Conservation (phyloP, 805 yeast genomes). For the Scheffersomyces coipomensis region DNA sequence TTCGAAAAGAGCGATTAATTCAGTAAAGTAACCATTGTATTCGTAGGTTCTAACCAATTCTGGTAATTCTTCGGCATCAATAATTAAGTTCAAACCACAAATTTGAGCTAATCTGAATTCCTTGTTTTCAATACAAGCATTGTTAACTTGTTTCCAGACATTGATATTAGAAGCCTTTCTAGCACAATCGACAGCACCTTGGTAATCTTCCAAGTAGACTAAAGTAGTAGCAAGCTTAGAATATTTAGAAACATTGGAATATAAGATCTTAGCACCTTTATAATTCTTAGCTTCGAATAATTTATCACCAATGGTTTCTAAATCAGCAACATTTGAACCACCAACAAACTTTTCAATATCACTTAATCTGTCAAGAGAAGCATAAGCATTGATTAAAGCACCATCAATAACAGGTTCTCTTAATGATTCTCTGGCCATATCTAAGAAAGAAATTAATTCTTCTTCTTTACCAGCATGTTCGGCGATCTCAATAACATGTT, state of each 20-base stretch:
- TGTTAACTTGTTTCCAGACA: constrained; percentile 97
- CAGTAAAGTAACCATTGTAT: constrained; percentile 85
- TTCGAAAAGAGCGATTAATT: constrained; percentile 88
- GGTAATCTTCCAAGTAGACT: constrained; percentile 88
- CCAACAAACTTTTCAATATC: constrained; percentile 85
- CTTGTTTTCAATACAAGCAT: constrained; percentile 91
- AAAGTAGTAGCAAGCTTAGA: constrained; percentile 95
- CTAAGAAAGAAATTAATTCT: constrained; percentile 80
- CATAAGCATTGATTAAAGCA: constrained; percentile 83
- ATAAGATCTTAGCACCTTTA: constrained; percentile 89
- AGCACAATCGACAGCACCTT: constrained; percentile 97
- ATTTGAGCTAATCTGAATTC: constrained; percentile 97
- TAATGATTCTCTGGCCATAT: constrained; percentile 87
- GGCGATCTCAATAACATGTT: constrained; percentile 87
- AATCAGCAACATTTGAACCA: constrained; percentile 89
- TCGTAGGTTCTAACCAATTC: constrained; percentile 88
- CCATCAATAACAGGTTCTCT: constrained; percentile 94
- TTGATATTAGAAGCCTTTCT: constrained; percentile 91
- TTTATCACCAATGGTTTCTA: constrained; percentile 89
- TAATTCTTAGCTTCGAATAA: constrained; percentile 78
- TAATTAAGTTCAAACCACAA: constrained; percentile 95
- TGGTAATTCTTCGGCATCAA: constrained; percentile 95
- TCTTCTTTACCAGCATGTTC: constrained; percentile 96
- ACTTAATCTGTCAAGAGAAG: constrained; percentile 66
- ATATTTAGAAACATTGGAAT: constrained; percentile 84